Evolutionary conservation across 2,329 filamentous ascomycete species (phyloP).

Genomic region (Paraconiothyrium brasiliense): DNA sequence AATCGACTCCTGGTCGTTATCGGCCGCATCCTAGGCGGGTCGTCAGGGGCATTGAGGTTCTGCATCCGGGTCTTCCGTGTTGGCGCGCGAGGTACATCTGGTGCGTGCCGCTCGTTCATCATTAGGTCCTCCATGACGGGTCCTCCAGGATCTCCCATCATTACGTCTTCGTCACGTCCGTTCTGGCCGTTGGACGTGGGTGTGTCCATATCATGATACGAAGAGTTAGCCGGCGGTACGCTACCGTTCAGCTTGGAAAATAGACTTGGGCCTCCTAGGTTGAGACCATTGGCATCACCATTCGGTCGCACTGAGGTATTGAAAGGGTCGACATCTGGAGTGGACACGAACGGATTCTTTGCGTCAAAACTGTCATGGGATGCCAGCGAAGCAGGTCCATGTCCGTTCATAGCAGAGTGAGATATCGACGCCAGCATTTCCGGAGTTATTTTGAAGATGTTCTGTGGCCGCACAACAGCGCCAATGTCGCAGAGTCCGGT

Average conservation of each 20-base stretch:
- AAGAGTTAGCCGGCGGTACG: conserved; percentile 30
- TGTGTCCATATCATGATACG: conserved; percentile 55
- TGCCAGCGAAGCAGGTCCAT: conserved; percentile 21
- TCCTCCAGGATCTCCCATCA: conserved; percentile 50
- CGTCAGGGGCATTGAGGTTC: conserved; percentile 44
- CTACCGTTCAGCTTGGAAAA: conserved; percentile 57
- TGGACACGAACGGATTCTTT: conserved; percentile 45
- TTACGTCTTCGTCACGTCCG: conserved; percentile 55
- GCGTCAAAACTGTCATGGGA: conserved; percentile 33
- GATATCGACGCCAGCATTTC: conserved; percentile 66
- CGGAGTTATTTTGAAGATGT: conserved; percentile 81
- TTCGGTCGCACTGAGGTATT: conserved; percentile 46
- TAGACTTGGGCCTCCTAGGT: conserved; percentile 48
- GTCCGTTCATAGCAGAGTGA: conserved; percentile 35
- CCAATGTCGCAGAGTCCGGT: conserved; percentile 83
- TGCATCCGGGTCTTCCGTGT: conserved; percentile 51
- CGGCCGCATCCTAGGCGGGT: conserved; percentile 50
- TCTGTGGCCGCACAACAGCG: conserved; percentile 80
- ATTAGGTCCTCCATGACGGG: conserved; percentile 40
- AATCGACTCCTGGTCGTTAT: conserved; percentile 52
- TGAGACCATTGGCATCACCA: conserved; percentile 44
- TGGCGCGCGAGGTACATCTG: conserved; percentile 61
- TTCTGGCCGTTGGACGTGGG: conserved; percentile 56
- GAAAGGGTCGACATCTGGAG: conserved; percentile 57
- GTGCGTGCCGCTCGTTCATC: conserved; percentile 32